These are phyloP conservation scores for Annulohypoxylon maeteangense DNA, from an alignment of 495 filamentous ascomycete species.

Conservation along the genomic window DNA sequence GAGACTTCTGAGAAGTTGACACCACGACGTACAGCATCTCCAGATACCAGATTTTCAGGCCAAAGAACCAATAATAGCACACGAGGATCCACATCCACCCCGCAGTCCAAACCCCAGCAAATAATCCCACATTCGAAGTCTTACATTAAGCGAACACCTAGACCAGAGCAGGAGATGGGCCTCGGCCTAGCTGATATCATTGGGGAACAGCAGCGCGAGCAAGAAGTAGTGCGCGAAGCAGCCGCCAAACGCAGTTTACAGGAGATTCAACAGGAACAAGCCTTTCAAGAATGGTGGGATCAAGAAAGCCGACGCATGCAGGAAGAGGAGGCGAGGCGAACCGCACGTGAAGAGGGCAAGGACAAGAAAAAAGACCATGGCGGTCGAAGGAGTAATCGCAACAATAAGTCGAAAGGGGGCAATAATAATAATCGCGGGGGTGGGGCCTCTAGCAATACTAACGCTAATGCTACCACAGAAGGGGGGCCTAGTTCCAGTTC, in stretches of 20 bases:
- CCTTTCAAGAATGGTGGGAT: conserved; percentile 99
- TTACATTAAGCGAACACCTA: conserved; percentile 56
- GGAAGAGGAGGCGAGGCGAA: conserved; percentile 68
- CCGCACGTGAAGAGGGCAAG: conserved; percentile 45
- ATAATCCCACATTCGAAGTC: conserved; percentile 62
- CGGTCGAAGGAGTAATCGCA: conserved; percentile 26
- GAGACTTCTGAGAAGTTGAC: conserved; percentile 45
- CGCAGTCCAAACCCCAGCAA: conserved; percentile 33
- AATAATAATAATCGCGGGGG: conserved; percentile 4
- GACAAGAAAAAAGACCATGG: conserved; percentile 42
- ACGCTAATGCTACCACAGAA: conserved; percentile 9
- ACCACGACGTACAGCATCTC: conserved; percentile 61
- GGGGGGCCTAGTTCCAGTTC: conserved; percentile 27
- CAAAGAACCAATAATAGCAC: conserved; percentile 46
- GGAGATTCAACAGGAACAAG: conserved; percentile 96
- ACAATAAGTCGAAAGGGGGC: conserved; percentile 29
- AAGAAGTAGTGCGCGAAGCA: conserved; percentile 84
- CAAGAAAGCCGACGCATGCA: conserved; percentile 78
- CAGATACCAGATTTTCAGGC: conserved; percentile 65
- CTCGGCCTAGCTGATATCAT: conserved; percentile 89
- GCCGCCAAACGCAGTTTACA: conserved; percentile 84
- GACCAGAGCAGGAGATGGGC: conserved; percentile 68
- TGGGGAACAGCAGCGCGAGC: conserved; percentile 83
- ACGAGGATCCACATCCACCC: conserved; percentile 21
- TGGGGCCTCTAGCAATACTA: not conserved